A percentile compares a stretch with the other conserved stretches of the same genome.
Evolutionary conservation across 371 early-diverging fungal species (phyloP).

Genomic region (Fennellomyces sp.): DNA sequence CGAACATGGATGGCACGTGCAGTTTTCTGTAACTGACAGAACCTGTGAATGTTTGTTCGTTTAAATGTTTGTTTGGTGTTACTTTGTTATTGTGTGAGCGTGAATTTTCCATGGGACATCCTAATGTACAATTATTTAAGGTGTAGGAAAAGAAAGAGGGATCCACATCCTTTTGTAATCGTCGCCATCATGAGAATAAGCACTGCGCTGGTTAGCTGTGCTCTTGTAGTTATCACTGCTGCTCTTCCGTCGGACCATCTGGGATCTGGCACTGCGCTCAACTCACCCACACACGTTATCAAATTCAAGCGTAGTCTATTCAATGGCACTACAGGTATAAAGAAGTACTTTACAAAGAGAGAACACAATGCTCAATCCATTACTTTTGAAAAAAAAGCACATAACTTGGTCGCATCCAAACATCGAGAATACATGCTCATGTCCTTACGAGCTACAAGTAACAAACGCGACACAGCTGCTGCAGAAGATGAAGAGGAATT

Average conservation of each 20-base stretch:
- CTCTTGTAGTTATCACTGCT: background rate
- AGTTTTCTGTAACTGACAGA: background rate
- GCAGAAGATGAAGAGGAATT: constrained; percentile 1
- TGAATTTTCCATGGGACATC: background rate
- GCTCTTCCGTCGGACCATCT: no score
- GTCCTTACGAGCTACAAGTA: background rate
- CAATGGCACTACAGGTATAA: constrained; percentile 7
- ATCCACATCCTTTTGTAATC: no score
- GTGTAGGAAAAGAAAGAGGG: background rate
- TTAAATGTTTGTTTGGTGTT: background rate
- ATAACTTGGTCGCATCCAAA: constrained; percentile 5
- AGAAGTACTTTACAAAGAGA: background rate
- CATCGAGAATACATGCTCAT: constrained; percentile 7
- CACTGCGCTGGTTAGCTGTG: background rate
- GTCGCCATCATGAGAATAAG: no score
- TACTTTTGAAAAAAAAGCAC: background rate
- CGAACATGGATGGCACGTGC: no score
- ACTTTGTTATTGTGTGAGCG: background rate
- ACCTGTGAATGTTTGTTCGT: background rate
- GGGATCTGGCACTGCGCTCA: background rate
- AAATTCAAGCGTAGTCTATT: constrained; percentile 14
- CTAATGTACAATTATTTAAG: background rate
- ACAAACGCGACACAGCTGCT: background rate
- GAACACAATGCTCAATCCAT: background rate
- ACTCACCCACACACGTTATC: constrained; percentile 19